Evolutionary conservation across 257 asterid species (phyloP), one percentile per base, ranked within the genome.

Genomic region (Przewalskia tangutica): DNA sequence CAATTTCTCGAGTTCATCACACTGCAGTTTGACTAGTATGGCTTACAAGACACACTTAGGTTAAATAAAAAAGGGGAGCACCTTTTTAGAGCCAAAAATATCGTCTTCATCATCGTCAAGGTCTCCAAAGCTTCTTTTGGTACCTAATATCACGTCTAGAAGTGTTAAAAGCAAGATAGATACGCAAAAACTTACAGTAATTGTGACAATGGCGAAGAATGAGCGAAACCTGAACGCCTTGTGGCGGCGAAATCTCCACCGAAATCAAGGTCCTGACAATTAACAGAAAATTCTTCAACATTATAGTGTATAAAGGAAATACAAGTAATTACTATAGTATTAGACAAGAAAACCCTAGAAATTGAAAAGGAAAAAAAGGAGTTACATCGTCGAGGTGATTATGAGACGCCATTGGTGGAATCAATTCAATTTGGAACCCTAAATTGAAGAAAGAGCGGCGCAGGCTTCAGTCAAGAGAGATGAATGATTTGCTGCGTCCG

Each of bases 51-150:
- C 77, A 73, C 17, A 73, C 18, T 20, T 11, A 71, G 18, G 6
- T 14, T 5, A 44, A 44, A 42, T 0, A 9, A 70, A 13, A 80
- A 48, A 50, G 0, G 34, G 27, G 81, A 80, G 13, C 23, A 90
- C 98, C 98, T 96, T 96, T 82, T 90, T 93, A 8, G 99, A 88
- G 81, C 97, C 97, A 89, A 96, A 96, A 67, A 96, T 89, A 82
- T 94, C 98, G 13, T 93, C 99, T 64, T 96, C 98, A 7, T 96
- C 98, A 38, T 95, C 97, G 50, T 92, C 99, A 16, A 96, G 86
- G 71, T 94, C 97, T 51, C 92, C 97, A 75, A 91, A 94, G 85
- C 90, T 82, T 90, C 98, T 92, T 90, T 94, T 95, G 66, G 27
- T 82, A 38, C 97, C 99, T 95, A 73, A 80, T 83, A 20, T 67